Base-by-base conservation (phyloP, 495 filamentous ascomycete species). In the Xylaria telfairii region DNA sequence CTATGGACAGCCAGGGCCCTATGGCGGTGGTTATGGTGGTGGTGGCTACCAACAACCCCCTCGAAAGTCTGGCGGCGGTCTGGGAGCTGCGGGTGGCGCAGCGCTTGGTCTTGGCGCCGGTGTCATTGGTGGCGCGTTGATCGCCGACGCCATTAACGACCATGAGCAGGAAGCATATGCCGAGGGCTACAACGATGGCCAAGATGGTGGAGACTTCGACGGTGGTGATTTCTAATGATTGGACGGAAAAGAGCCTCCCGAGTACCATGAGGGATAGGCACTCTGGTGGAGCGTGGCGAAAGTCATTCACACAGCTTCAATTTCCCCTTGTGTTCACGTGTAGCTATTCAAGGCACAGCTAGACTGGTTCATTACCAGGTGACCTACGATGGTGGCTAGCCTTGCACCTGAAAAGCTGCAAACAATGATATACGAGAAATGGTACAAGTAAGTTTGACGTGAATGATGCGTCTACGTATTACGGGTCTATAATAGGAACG, bases 221-320 rank as follows among this genome's bases (percentile, higher is more conserved):
- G 84, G 68, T 9, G 88, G 84, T 5, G 89, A 89, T 72, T 90
- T 89, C 72, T 89, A 86, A 81, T 71, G 9, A 30, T 19, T 8
- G 47, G n/a, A 34, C 10, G n/a, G 13, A 42, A 41, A 21, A 24
- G 15, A 37, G 30, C 34, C 28, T 39, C 19, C 54, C n/a, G 10
- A 32, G 17, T 54, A 39, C n/a, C 28, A 54, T 66, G 12, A 19
- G 26, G n/a, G n/a, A n/a, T 4, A 0, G 95, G 96, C 7, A 94
- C 90, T n/a, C 79, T 97, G 1, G 88, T 98, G 24, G 94, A 98
- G 77, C 83, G 80, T 13, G 95, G 97, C 74, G 89, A 95, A n/a
- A 96, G 92, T 7, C 91, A 94, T 75, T 92, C 94, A 0, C 92
- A 90, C 76, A 91, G 96, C 67, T 95, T 91, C 75, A 95, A 99